Evolutionary conservation across 108 stramenopile species (phyloP).

Genomic region (Stephanodiscus minutulus): DNA sequence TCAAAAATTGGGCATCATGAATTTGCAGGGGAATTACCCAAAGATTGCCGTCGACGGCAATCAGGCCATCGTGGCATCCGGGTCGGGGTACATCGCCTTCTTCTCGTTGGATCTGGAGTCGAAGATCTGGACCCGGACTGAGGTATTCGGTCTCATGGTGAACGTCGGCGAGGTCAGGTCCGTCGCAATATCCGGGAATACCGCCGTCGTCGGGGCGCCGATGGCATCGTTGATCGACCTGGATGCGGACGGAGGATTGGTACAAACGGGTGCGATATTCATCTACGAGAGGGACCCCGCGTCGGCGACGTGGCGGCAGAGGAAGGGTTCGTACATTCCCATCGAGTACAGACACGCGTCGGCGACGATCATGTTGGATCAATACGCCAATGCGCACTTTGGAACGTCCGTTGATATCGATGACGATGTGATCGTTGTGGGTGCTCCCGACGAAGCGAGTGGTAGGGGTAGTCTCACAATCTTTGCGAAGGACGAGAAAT

Average conservation of each 20-base stretch:
- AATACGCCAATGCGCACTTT: slow-evolving; percentile 9
- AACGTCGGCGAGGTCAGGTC: slow-evolving; percentile 9
- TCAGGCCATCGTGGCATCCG: slow-evolving; percentile 21
- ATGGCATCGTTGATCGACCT: slow-evolving; percentile 11
- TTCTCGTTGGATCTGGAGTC: slow-evolving; percentile 3
- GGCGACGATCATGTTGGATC: not conserved
- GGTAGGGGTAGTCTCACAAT: slow-evolving; percentile 13
- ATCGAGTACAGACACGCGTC: slow-evolving; percentile 11
- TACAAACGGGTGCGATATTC: slow-evolving; percentile 17
- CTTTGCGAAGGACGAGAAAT: slow-evolving; percentile 11
- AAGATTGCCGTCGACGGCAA: slow-evolving; percentile 21
- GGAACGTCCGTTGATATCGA: slow-evolving; percentile 22
- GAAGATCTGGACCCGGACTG: slow-evolving; percentile 12
- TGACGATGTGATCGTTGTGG: slow-evolving; percentile 24
- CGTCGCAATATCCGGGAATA: slow-evolving; percentile 18
- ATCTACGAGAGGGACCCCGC: slow-evolving; percentile 19
- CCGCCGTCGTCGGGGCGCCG: slow-evolving; percentile 23
- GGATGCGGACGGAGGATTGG: not conserved
- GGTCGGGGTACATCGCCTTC: slow-evolving; percentile 26
- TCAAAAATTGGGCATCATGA: slow-evolving; percentile 12
- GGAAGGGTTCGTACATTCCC: slow-evolving; percentile 12
- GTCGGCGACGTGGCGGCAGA: slow-evolving; percentile 13
- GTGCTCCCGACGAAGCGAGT: slow-evolving; percentile 14
- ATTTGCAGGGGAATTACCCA: slow-evolving; percentile 4
- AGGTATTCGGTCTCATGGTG: slow-evolving; percentile 17